phyloP scores from a whole-genome alignment of 441 rosid species.

The Corymbia citriodora region DNA sequence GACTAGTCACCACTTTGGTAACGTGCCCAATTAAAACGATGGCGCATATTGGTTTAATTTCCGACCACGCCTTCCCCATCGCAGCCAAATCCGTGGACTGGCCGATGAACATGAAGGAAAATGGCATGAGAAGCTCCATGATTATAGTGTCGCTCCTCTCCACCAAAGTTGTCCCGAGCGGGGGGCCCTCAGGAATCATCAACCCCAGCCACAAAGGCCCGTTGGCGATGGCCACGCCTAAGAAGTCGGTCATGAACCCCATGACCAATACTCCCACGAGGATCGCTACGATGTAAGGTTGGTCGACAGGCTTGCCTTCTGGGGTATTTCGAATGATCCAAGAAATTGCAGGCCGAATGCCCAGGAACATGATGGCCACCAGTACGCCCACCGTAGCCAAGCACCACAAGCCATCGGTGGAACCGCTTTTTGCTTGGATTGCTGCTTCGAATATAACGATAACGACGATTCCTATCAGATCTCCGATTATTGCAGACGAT shows the following conservation, averaged over 20 bases:
- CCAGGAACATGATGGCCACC: constrained; percentile 12
- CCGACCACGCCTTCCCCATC: constrained; percentile 31
- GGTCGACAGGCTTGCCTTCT: constrained; percentile 42
- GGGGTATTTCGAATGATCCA: constrained; percentile 53
- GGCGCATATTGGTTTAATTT: constrained; percentile 32
- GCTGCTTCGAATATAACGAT: constrained; percentile 39
- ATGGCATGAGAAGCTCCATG: constrained; percentile 53
- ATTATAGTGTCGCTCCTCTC: constrained; percentile 47
- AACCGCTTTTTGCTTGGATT: constrained; percentile 26
- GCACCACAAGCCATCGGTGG: constrained; percentile 23
- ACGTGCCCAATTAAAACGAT: constrained; percentile 26
- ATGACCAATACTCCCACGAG: constrained; percentile 30
- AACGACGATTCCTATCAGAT: constrained; percentile 20
- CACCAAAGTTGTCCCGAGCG: constrained; percentile 43
- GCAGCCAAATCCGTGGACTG: constrained; percentile 31
- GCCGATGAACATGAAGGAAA: constrained; percentile 46
- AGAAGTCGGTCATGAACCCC: constrained; percentile 54
- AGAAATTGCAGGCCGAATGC: constrained; percentile 16
- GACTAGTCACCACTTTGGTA: constrained; percentile 24
- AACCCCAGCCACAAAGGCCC: constrained; percentile 65
- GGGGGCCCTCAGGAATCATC: constrained; percentile 62
- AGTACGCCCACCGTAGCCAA: constrained; percentile 15
- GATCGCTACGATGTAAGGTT: constrained; percentile 33
- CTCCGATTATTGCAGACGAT: constrained; percentile 39
- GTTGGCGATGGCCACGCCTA: constrained; percentile 44